phyloP scores from a whole-genome alignment of 2,329 filamentous ascomycete genomes.

The Ophiobolus disseminans region DNA sequence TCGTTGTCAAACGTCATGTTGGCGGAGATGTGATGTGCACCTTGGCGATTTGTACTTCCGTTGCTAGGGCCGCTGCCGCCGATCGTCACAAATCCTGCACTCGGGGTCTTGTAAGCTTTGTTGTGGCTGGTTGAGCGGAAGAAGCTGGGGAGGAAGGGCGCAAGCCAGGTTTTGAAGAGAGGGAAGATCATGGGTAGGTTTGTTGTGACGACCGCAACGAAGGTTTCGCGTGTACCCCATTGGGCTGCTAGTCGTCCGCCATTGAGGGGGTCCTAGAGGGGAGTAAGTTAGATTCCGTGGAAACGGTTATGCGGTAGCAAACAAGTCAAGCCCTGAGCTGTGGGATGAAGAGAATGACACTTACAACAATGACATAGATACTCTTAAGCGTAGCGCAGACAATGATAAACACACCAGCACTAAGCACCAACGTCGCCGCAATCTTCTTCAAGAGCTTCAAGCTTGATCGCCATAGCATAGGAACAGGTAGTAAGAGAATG shows the following conservation, averaged over 20 bases:
- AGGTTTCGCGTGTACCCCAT: conserved; percentile 57
- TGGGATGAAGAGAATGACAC: too few species aligned
- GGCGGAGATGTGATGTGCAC: conserved; percentile 5
- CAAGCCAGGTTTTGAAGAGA: conserved; percentile 13
- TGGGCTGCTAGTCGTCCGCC: conserved; percentile 52
- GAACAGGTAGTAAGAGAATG: conserved; percentile 64
- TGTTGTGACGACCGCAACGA: conserved; percentile 54
- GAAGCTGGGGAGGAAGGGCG: conserved; percentile 15
- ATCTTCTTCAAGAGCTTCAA: conserved; percentile 60
- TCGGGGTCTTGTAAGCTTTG: conserved; percentile 17
- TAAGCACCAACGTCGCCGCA: conserved; percentile 62
- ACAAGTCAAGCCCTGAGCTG: too few species aligned
- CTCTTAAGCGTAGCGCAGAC: conserved; percentile 63
- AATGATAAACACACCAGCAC: conserved; percentile 64
- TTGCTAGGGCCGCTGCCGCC: conserved; percentile 20
- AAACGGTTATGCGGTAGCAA: too few species aligned
- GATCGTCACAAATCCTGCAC: conserved; percentile 24
- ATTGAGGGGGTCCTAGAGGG: conserved; percentile 48
- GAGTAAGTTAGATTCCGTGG: too few species aligned
- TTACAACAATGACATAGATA: conserved; percentile 55
- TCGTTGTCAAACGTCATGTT: conserved; percentile 21
- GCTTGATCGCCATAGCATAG: conserved; percentile 61
- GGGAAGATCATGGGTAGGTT: conserved; percentile 51
- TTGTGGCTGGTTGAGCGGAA: conserved; percentile 18
- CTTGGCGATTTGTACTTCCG: too few species aligned